Base-by-base conservation (phyloP, 2,329 filamentous ascomycete genomes). In the Fusarium kyushuense region DNA sequence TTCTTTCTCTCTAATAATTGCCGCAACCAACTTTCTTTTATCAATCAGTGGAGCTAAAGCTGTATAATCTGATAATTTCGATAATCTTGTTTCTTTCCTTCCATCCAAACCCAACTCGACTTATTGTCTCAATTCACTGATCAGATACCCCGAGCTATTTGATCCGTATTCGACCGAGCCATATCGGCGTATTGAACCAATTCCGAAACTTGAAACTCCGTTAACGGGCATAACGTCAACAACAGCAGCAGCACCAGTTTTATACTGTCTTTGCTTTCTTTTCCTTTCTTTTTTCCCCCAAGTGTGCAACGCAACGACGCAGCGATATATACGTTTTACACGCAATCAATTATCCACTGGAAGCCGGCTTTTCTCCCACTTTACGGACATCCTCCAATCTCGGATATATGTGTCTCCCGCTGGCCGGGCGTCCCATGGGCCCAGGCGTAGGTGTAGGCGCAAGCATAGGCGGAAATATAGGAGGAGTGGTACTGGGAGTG, bases 381-480 rank as follows among this genome's bases (percentile, higher is more conserved):
- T 67, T 69, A 59, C 65, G 54, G 58, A 49, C 42, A 43, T 52
- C 51, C 54, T 64, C 29, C 60, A 64, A 58, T 63, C 54, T 62
- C 63, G 68, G 55, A 68, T 72, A 70, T 60, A 77, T 82, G 76
- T 74, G 73, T 76, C 62, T 72, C 66, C 76, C 74, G 60, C 67
- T 65, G 74, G 74, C 74, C 63, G 74, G 70, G 70, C 75, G 72
- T 71, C 73, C 74, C 63, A 69, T 69, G 69, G 72, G 74, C 70
- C 53, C 72, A 63, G 71, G 71, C 61, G 51, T 69, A 65, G 71
- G 69, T 60, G 45, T 59, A 64, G 41, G 49, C 19, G 53, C 69
- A 65, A 69, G 70, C 63, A 51, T 62, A 65, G 52, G 36, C 27
- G 29, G 13, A 45, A 19, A 38, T 17, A 21, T 21, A 43, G 51